Evolutionary conservation across 305 asterid species (phyloP).

Genomic region (Fraxinus greggii): DNA sequence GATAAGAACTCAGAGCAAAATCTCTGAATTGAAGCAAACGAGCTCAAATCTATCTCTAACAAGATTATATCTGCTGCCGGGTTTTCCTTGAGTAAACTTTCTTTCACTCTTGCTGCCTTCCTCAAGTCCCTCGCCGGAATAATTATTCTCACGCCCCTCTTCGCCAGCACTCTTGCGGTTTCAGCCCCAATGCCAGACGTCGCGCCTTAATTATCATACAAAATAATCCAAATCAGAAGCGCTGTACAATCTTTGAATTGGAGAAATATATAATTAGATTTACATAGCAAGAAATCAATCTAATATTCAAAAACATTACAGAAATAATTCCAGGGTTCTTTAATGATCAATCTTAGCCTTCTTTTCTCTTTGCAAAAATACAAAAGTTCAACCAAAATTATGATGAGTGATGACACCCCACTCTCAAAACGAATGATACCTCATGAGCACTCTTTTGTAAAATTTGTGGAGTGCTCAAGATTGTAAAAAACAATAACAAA

Average conservation of each 20-base stretch:
- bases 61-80: conserved; percentile 65
- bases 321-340: background rate
- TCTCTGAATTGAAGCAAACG: conserved; percentile 76
- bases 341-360: background rate
- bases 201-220: conserved; percentile 47
- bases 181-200: conserved; percentile 94
- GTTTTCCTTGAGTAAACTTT: conserved; percentile 45
- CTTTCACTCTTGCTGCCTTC: conserved; percentile 70
- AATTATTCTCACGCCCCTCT: conserved; percentile 72
- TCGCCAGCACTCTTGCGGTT: conserved; percentile 80
- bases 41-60: conserved; percentile 82
- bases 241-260: background rate
- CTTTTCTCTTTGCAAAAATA: background rate
- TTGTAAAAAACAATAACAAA: background rate
- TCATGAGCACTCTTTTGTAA: background rate
- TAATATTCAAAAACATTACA: background rate
- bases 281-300: background rate
- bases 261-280: background rate
- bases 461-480: background rate
- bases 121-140: conserved; percentile 76
- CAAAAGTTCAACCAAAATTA: background rate
- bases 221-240: background rate
- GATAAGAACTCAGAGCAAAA: conserved; percentile 78
- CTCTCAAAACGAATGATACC: background rate
- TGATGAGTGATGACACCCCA: background rate